Evolutionary conservation across 805 yeast genomes (phyloP), one percentile per base, ranked within the genome.

Genomic region (Candida sonorensis): DNA sequence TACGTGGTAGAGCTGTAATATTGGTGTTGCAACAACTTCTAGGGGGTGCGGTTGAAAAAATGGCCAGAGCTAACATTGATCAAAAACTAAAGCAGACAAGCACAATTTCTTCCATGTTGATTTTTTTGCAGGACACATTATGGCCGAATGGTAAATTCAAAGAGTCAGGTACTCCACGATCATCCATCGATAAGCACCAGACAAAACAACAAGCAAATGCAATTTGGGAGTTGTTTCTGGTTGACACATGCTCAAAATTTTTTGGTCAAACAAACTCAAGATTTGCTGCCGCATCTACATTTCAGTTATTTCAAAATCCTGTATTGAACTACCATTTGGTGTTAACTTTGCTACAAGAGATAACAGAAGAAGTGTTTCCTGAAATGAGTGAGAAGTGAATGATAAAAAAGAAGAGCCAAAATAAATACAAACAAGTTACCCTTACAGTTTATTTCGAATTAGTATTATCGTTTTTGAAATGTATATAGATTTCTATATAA

Each of bases 1-100:
- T 88, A 2, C 62, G 95, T 33, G 97, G 95, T 0, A 64, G 87
- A 27, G 95, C 96, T 0, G 64, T 86, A 7, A 67, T 87, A 23
- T 76, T 86, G 5, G 74, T 88, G 4, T 59, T 88, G 33, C 96
- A 87, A 53, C 95, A 86, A 51, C 55, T 88, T 1, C 66, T 88
- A 23, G 97, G 97, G 0, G 82, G 90, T 2, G 81, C 96, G 0
- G 79, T 59, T 31, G 96, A 88, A 49, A 78, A 75, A 49, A 73
- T 71, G 33, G 67, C 76, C 4, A 59, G 77, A 25, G 65, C 67
- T 18, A 60, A 60, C 36, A 53, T 72, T 20, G 60, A 63, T 23
- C 46, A 45, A 2, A 46, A 45, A 5, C n/a, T 60, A 4, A 59
- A 62, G 23, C 61, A 64, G 8, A 76, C 72, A 28, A 66, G 61